These are phyloP conservation scores for Annulohypoxylon nitens DNA, from an alignment of 495 filamentous ascomycete species.

Conservation along the genomic window DNA sequence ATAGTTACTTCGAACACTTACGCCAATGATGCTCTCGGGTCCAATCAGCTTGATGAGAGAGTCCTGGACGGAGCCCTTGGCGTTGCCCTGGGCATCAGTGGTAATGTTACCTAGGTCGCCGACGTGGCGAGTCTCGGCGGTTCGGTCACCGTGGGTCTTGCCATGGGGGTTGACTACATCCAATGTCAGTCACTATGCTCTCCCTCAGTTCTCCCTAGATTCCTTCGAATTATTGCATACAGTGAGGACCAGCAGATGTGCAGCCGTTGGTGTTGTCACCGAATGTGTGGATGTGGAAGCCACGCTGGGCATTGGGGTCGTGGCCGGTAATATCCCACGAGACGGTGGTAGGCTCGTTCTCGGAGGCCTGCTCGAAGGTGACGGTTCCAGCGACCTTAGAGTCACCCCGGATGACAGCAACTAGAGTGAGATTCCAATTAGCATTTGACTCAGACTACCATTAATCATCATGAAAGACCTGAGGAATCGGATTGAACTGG, in stretches of 20 bases:
- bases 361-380: constrained; percentile 91
- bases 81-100: constrained; percentile 91
- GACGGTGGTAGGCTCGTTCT: constrained; percentile 84
- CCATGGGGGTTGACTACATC: constrained; percentile 88
- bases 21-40: constrained; percentile 93
- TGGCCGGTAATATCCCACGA: constrained; percentile 92
- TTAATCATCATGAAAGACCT: constrained; percentile 5
- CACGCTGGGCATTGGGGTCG: constrained; percentile 95
- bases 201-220: neutral
- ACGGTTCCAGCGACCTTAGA: constrained; percentile 92
- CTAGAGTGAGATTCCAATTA: constrained; percentile 62
- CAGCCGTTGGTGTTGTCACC: constrained; percentile 99
- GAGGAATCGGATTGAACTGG: constrained; percentile 18
- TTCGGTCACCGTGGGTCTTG: constrained; percentile 91
- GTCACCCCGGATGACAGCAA: constrained; percentile 97
- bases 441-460: constrained; percentile 45
- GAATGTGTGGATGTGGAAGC: constrained; percentile 97
- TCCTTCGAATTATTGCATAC: constrained; percentile 63
- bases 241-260: constrained; percentile 96
- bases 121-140: constrained; percentile 87
- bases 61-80: constrained; percentile 81
- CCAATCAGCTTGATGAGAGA: constrained; percentile 92
- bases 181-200: constrained; percentile 19
- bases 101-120: constrained; percentile 97
- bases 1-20: constrained; percentile 63